Base-by-base conservation (phyloP, 108 stramenopile species). In the Thalassiosira profunda region DNA sequence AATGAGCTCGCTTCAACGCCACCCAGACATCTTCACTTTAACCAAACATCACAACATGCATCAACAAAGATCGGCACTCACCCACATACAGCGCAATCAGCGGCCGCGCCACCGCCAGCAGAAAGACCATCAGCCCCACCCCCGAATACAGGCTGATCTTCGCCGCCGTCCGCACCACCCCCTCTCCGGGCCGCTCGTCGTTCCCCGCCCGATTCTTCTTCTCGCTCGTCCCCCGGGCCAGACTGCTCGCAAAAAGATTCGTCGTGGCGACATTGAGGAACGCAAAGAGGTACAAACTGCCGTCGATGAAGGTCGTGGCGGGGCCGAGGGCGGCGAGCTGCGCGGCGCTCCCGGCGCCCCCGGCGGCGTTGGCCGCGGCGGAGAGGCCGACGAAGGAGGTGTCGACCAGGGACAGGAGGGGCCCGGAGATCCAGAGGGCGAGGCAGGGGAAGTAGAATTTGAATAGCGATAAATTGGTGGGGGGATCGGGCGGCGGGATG, bases 251-350 rank as follows among this genome's bases (percentile, higher is more conserved):
- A 61, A 88, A 95, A 34, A 95, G 51, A 67, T 95, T 95, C 31
- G 94, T 95, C 7, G 94, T 90, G 0, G 94, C 94, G 31, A 95
- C 91, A 70, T 95, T 95, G 44, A 95, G 47, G 68, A 95, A 95
- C 1, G 90, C 88, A 74, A 92, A 95, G 15, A 92, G 59, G 56
- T 90, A 95, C 55, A 86, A 86, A 9, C 91, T 86, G 15, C 94
- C 94, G 52, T 95, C 94, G 40, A 92, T 85, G 54, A 95, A 91
- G 7, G 94, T 92, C 12, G 91, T 92, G 57, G 91, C 91, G 3
- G 94, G 94, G 0, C 86, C 86, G 5, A 89, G 42, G 0, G 85
- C 85, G 3, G 76, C 79, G 15, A 79, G 36, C 49, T 78, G 70
- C 1, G 76, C 48, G 57, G 76, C 54, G 74, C 76, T 49, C 63